Percentiles rank a stretch among this genome's conserved stretches.
Conservation (phyloP, 2,329 filamentous ascomycete genomes). For the Sporothrix globosa region DNA sequence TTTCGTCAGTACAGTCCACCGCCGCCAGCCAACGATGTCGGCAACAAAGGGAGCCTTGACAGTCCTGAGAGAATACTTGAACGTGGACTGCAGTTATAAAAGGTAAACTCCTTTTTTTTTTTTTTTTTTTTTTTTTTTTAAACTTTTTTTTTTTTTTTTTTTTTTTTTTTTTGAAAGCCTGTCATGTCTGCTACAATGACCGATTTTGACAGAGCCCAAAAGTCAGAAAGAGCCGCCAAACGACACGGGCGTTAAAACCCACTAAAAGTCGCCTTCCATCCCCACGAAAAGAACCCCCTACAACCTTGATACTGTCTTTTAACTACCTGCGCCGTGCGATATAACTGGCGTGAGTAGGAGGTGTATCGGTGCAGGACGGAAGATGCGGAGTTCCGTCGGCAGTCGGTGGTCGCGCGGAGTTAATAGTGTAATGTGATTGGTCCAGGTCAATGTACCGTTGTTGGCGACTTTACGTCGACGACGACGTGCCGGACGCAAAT, state of each 20-base stretch:
- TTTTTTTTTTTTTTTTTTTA: too few relatives aligned
- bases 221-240: not conserved
- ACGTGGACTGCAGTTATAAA: not conserved
- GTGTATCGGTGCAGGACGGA: not conserved
- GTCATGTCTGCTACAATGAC: not conserved
- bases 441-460: not conserved
- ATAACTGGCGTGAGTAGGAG: not conserved
- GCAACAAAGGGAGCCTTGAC: not conserved
- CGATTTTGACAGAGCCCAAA: not conserved
- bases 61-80: not conserved
- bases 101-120: not conserved
- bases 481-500: not conserved
- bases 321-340: not conserved
- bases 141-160: not conserved
- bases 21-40: not conserved
- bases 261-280: not conserved
- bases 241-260: not conserved
- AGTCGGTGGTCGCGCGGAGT: not conserved
- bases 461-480: not conserved
- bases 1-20: slow-evolving; percentile 27
- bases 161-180: not conserved
- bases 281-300: not conserved
- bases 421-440: slow-evolving; percentile 29
- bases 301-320: not conserved
- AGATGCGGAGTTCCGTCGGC: slow-evolving; percentile 16